These are phyloP conservation scores for Colletotrichum viniferum DNA, from an alignment of 2,329 filamentous ascomycete species.

Conservation along the genomic window DNA sequence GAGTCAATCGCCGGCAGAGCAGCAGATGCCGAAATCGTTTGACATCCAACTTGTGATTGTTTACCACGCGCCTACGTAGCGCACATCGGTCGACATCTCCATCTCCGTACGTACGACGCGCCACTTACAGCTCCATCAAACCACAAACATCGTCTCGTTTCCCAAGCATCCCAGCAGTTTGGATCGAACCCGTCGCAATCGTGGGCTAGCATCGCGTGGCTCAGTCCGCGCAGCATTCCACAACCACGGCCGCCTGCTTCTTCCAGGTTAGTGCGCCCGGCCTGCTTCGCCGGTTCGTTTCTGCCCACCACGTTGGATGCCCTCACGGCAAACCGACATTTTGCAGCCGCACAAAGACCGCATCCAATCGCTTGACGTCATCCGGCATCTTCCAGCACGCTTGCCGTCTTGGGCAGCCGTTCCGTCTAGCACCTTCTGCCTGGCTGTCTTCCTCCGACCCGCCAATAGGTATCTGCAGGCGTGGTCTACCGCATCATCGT, in stretches of 20 bases:
- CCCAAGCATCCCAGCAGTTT: not conserved
- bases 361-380: constrained; percentile 7
- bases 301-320: not conserved
- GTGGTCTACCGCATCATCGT: not conserved
- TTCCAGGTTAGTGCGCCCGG: not conserved
- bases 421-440: not conserved
- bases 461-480: not conserved
- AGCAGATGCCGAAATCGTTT: not conserved
- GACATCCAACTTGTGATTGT: not conserved
- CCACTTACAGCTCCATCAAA: not conserved
- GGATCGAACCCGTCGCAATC: not conserved
- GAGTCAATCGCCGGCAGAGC: not conserved
- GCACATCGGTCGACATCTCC: not conserved
- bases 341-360: not conserved
- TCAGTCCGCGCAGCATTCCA: not conserved
- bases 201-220: not conserved
- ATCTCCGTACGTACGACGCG: not conserved
- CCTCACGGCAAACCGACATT: not conserved
- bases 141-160: not conserved
- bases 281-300: not conserved
- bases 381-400: not conserved
- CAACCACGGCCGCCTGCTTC: not conserved
- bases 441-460: not conserved
- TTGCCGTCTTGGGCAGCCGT: not conserved
- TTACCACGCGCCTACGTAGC: not conserved